Conservation (phyloP, 495 filamentous ascomycete species). For the Aspergillus funiculosus region DNA sequence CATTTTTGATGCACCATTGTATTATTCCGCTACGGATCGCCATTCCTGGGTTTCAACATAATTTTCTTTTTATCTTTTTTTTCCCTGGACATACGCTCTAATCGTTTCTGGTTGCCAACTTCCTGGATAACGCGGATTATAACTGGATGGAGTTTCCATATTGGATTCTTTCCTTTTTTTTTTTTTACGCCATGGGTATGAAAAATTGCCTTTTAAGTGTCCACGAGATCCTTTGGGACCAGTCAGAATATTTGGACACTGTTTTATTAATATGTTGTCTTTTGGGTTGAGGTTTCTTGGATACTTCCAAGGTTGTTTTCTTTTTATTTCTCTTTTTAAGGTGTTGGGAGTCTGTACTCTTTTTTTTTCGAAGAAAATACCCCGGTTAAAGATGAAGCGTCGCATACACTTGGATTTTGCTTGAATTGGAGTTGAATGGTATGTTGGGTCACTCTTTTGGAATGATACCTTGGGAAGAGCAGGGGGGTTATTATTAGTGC, state of each 20-base stretch:
- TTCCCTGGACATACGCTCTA: constrained; percentile 19
- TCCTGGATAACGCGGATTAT: constrained; percentile 12
- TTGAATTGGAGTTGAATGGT: constrained; percentile 10
- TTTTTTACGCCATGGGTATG: constrained; percentile 2
- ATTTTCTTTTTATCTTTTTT: constrained; percentile 1
- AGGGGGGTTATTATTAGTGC: background rate
- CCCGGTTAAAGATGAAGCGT: constrained; percentile 15
- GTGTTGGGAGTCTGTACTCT: constrained; percentile 8
- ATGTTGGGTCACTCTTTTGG: constrained; percentile 7
- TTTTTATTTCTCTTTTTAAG: constrained; percentile 10
- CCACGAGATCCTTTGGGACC: constrained; percentile 4
- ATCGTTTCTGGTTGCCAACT: constrained; percentile 10
- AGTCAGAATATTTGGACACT: constrained; percentile 6
- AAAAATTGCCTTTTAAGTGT: constrained; percentile 11
- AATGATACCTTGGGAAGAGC: constrained; percentile 11
- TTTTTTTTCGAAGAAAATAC: constrained; percentile 20
- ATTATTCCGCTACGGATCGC: constrained; percentile 14
- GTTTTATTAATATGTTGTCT: constrained; percentile 15
- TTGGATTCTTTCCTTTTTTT: constrained; percentile 4
- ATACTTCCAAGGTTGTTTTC: too few species aligned
- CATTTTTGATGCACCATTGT: constrained; percentile 16
- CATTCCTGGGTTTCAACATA: constrained; percentile 5
- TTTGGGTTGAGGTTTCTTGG: too few species aligned
- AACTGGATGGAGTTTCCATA: constrained; percentile 5
- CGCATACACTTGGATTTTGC: constrained; percentile 7